Evolutionary conservation across 2,329 filamentous ascomycete species (phyloP).

Genomic region (Claviceps lovelessii): DNA sequence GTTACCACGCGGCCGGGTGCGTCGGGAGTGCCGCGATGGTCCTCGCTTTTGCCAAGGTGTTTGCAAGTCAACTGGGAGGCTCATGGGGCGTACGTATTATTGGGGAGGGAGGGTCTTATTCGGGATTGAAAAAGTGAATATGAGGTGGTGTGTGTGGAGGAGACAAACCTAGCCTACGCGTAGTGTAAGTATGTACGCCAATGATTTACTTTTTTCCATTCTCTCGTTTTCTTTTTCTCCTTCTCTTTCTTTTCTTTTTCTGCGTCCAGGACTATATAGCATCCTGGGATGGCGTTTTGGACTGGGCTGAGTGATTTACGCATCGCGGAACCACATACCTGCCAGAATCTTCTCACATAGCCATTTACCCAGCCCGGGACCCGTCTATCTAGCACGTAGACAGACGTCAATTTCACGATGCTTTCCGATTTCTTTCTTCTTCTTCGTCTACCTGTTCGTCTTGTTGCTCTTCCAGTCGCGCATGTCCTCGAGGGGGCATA

Average conservation of each 20-base stretch:
- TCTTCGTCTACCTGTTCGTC: too few relatives aligned
- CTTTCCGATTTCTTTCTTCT: neutral
- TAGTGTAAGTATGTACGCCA: neutral
- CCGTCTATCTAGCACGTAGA: slow-evolving; percentile 48
- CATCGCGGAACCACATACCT: slow-evolving; percentile 45
- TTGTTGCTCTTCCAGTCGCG: neutral
- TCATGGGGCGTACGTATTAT: too few relatives aligned
- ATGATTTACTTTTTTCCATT: neutral
- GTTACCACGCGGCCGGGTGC: slow-evolving; percentile 86
- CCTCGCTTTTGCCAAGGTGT: slow-evolving; percentile 45
- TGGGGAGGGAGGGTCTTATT: neutral
- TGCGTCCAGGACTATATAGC: neutral
- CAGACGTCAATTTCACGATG: neutral
- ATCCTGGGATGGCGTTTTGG: neutral
- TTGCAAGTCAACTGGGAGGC: too few relatives aligned
- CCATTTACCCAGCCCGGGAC: slow-evolving; percentile 83
- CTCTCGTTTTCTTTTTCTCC: neutral
- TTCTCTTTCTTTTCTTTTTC: neutral
- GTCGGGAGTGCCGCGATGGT: slow-evolving; percentile 83
- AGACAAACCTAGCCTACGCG: slow-evolving; percentile 5
- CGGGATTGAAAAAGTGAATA: neutral
- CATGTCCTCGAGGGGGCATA: neutral
- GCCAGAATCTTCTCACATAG: slow-evolving; percentile 95
- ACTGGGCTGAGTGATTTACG: neutral
- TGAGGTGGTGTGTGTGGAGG: neutral